These are phyloP conservation scores for Fusarium pininemorale DNA, from an alignment of 2,329 filamentous ascomycete genomes.

Conservation along the genomic window DNA sequence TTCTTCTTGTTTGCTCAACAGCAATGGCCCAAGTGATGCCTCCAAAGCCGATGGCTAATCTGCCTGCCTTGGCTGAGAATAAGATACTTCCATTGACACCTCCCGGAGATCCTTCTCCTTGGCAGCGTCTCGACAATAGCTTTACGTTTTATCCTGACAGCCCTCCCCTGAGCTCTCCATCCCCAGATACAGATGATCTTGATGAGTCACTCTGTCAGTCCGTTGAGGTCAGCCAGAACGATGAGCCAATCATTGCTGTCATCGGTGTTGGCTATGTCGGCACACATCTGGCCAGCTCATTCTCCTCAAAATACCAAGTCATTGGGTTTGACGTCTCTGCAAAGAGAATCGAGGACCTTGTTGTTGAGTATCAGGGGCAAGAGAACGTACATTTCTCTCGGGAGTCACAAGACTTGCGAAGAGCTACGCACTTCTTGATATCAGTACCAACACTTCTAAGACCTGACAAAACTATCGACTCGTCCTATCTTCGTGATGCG, in stretches of 20 bases:
- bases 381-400: slow-evolving; percentile 45
- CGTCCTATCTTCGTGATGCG: slow-evolving; percentile 55
- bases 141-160: slow-evolving; percentile 19
- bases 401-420: slow-evolving; percentile 46
- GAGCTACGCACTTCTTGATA: slow-evolving; percentile 61
- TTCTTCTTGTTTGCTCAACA: background rate
- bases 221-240: background rate
- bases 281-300: slow-evolving; percentile 55
- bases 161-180: slow-evolving; percentile 14
- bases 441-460: slow-evolving; percentile 60
- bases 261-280: slow-evolving; percentile 64
- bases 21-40: slow-evolving; percentile 10
- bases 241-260: slow-evolving; percentile 52
- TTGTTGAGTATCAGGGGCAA: slow-evolving; percentile 32
- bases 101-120: slow-evolving; percentile 5
- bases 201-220: background rate
- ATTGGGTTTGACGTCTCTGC: slow-evolving; percentile 58
- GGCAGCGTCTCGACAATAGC: slow-evolving; percentile 5
- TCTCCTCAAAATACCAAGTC: slow-evolving; percentile 52
- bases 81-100: background rate
- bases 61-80: background rate
- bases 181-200: background rate
- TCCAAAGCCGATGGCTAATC: background rate
- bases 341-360: slow-evolving; percentile 47
- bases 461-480: slow-evolving; percentile 56